Base-by-base conservation (phyloP, 1,139 yeast species). In the Eremothecium gossypii region DNA sequence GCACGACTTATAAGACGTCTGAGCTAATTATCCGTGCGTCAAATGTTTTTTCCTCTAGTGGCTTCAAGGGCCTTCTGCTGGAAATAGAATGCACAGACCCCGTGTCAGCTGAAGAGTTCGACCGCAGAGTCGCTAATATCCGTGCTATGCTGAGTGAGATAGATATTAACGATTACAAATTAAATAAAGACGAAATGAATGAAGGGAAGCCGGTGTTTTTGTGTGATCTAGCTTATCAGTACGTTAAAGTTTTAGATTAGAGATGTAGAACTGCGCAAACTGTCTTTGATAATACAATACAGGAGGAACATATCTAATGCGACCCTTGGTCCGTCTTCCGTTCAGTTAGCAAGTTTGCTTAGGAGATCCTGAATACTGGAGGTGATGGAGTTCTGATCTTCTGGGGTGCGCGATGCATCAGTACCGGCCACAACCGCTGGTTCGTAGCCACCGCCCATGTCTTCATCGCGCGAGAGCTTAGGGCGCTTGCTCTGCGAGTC, bases 281-380 rank as follows among this genome's bases (percentile, higher is more conserved):
- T 17, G 37, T 34, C 29, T 34, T 34, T 34, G 28, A 36, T 9
- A 36, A 23, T n/a, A 27, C n/a, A 9, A 27, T 10, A 13, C n/a
- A 36, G 14, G 27, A 32, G 23, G 20, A 32, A 17, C 23, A 17
- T 17, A 17, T 17, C 23, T 17, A 17, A 17, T 17, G 23, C 23
- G 23, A 17, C 23, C 23, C 23, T 17, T 17, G 23, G 23, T 17
- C 6, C 23, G 23, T 17, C 23, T 17, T 17, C 23, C 27, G 20
- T 30, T 48, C 42, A 60, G 42, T 49, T 57, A 9, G 64, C 63
- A 30, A 60, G 46, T 44, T 55, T 60, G 47, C 64, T 60, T 42
- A 60, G 45, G 33, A 60, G 42, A 41, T 60, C 64, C 38, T 60
- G 64, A 33, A 60, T 59, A 43, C 53, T 59, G 3, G 63, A 58